A percentile compares a stretch with the other conserved stretches of the same genome.
Evolutionary conservation across 352 stramenopile species (phyloP).

Genomic region (Pythium insidiosum): DNA sequence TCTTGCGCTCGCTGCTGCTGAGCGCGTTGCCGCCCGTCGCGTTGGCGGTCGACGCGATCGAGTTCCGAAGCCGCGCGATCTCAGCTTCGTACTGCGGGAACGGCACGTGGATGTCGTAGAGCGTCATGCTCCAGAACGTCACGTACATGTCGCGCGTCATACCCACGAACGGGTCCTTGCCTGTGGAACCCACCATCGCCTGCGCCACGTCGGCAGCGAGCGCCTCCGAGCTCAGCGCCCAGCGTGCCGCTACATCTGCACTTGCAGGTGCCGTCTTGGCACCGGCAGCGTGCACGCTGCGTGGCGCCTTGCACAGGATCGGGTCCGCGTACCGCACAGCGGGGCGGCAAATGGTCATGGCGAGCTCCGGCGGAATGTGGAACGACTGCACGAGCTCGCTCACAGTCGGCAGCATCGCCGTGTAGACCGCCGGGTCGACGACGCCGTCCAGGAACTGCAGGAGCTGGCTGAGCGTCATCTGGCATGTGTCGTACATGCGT

Average conservation of each 20-base stretch:
- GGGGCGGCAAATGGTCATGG: constrained; percentile 71
- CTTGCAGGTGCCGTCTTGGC: constrained; percentile 12
- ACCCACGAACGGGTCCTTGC: constrained; percentile 43
- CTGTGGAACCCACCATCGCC: constrained; percentile 23
- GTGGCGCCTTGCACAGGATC: constrained; percentile 50
- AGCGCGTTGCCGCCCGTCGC: constrained; percentile 20
- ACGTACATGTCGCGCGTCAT: constrained; percentile 73
- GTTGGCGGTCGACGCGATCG: constrained; percentile 24
- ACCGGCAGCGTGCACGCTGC: constrained; percentile 39
- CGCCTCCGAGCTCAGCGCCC: constrained; percentile 58
- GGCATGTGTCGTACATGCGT: constrained; percentile 73
- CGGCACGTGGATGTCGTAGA: constrained; percentile 85
- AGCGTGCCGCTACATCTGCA: constrained; percentile 17
- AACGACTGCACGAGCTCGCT: constrained; percentile 59
- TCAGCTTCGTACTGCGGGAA: constrained; percentile 83
- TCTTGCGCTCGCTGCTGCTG: constrained; percentile 60
- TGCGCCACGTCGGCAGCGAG: constrained; percentile 51
- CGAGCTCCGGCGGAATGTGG: constrained; percentile 61
- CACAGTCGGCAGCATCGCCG: constrained; percentile 64
- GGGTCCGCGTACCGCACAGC: constrained; percentile 71
- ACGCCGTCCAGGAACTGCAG: constrained; percentile 79
- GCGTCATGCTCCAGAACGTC: constrained; percentile 80
- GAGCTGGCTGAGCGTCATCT: constrained; percentile 81
- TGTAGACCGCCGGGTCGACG: constrained; percentile 59
- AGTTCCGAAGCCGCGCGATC: constrained; percentile 64